Base-by-base conservation (phyloP, 2,329 filamentous ascomycete genomes). In the Cordyceps cateniannulata region DNA sequence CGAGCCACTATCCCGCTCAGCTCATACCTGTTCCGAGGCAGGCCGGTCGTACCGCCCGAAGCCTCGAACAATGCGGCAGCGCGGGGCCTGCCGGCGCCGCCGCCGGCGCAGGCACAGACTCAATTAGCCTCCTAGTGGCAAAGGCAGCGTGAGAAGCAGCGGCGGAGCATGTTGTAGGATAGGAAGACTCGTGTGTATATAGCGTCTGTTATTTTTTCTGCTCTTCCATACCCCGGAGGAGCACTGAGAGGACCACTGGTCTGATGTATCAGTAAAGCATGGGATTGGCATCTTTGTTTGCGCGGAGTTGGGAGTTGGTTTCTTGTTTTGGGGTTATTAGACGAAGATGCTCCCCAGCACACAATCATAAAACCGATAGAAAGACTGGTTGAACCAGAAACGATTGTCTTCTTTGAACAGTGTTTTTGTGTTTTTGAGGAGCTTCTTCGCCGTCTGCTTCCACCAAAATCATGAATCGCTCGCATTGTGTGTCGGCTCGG, bases 1-100 rank as follows among this genome's bases (percentile, higher is more conserved):
- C 77, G 85, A 44, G 81, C 84, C n/a, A 82, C 79, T 7, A 81
- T 85, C 22, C 82, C 81, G 1, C 70, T 83, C 42, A 79, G 77
- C 49, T 72, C 76, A 54, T 74, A 75, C 27, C 73, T 76, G 65
- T 74, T 75, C 53, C 70, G 75, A 47, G 70, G 72, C 42, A 72
- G 77, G 63, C 76, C 71, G 42, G 68, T 69, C 22, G 67, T 71
- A 54, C 71, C 65, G 38, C 67, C 60, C 55, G 68, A 68, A 54
- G 64, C 63, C 8, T 35, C 62, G 49, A 63, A 52, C 27, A 68
- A 65, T 49, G 66, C 63, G 22, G 57, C 62, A 47, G 62, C 54
- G 14, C 55, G 62, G 61, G 59, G 59, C 20, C 40, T 64, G 25
- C 61, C 62, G 10, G 62, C 64, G 45, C 52, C 63, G 24, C 62